phyloP scores from a whole-genome alignment of 768 basidiomycete species.

The Rhodotorula paludigena region DNA sequence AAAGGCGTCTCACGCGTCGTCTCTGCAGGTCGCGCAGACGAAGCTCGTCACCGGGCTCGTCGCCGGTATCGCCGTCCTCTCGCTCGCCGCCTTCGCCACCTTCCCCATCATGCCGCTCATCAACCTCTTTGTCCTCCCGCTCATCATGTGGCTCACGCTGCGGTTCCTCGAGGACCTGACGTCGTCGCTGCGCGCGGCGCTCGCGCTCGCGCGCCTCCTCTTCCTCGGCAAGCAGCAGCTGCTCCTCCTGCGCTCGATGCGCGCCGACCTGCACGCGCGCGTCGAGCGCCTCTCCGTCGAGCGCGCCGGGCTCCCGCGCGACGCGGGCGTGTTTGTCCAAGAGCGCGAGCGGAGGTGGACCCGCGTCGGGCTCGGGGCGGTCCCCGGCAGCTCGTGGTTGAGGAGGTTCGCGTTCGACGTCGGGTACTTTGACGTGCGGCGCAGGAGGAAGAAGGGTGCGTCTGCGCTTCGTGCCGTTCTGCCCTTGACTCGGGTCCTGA shows the following conservation, averaged over 20 bases:
- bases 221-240: slow-evolving; percentile 60
- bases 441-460: slow-evolving; percentile 38
- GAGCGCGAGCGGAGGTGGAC: slow-evolving; percentile 23
- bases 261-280: slow-evolving; percentile 52
- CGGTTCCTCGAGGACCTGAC: slow-evolving; percentile 83
- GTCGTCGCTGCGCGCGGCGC: slow-evolving; percentile 69
- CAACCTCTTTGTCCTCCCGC: slow-evolving; percentile 61
- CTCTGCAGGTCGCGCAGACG: slow-evolving; percentile 30
- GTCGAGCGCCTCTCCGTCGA: slow-evolving; percentile 33
- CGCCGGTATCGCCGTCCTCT: slow-evolving; percentile 68
- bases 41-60: slow-evolving; percentile 63
- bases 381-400: slow-evolving; percentile 10
- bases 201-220: slow-evolving; percentile 60
- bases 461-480: not conserved
- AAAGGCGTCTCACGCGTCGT: not conserved
- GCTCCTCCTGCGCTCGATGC: slow-evolving; percentile 54
- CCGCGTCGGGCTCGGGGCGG: slow-evolving; percentile 14
- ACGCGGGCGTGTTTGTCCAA: slow-evolving; percentile 19
- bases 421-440: slow-evolving; percentile 27
- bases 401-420: not conserved
- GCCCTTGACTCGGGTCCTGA: too few species aligned
- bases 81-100: slow-evolving; percentile 56
- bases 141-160: slow-evolving; percentile 81
- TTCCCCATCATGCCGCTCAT: slow-evolving; percentile 57
- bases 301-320: slow-evolving; percentile 31